Evolutionary conservation across 768 basidiomycete species (phyloP), one percentile per base, ranked within the genome.

Genomic region (Mycena epipterygia): DNA sequence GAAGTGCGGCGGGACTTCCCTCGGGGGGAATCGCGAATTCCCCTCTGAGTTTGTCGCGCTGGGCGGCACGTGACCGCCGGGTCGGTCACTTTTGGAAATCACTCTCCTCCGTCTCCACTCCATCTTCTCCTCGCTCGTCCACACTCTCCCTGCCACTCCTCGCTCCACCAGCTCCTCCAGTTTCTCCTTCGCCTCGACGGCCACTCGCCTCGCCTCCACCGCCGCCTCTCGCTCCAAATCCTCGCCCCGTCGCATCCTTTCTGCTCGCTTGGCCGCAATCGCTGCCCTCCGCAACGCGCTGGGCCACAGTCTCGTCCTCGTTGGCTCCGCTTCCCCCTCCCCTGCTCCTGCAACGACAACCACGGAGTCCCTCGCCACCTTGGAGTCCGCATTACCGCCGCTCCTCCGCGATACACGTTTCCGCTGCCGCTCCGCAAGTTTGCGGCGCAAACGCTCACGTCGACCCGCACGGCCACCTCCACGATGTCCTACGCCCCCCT

Each of bases 11-110:
- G 66, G 57, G 49, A 67, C 66, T 67, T 67, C 66, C 66, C 66
- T 67, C 66, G 49, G 60, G 66, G 66, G 66, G 66, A 39, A 23
- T 53, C 58, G 66, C 58, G 49, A 67, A 67, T 60, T 32, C 66
- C 66, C 66, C 66, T 35, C 49, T 67, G 66, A 67, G 66, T 60
- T 39, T 67, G 9, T 66, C 46, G 58, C 66, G 49, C 41, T 19
- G 27, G 19, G 39, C 25, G 29, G 27, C 66, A 61, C 60, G 60
- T 61, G 46, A 49, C 42, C 46, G 44, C 46, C 46, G 16, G 25
- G 17, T 12, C 57, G n/a, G n/a, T n/a, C n/a, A n/a, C n/a, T n/a
- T n/a, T n/a, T n/a, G n/a, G n/a, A n/a, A n/a, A n/a, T n/a, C n/a
- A n/a, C n/a, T 33, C 23, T 29, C 58, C 42, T 60, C 30, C 41